phyloP scores from a whole-genome alignment of 78 protist species.

The Dictyostelium capitatum region DNA sequence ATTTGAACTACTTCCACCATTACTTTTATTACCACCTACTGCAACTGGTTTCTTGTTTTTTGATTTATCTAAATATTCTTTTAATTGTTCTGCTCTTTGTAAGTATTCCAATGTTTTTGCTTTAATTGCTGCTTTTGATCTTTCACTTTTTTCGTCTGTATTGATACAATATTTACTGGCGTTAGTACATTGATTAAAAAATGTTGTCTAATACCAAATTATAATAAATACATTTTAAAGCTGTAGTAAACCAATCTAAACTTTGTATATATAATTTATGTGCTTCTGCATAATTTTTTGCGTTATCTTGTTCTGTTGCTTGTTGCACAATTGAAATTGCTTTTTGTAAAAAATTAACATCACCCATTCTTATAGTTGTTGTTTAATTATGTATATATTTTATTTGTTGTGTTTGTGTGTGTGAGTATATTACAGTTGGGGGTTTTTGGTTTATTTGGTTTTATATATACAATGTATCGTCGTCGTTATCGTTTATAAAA shows the following conservation, averaged over 20 bases:
- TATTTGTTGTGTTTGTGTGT: too few relatives aligned
- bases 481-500: too few relatives aligned
- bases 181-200: neutral
- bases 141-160: slow-evolving; percentile 88
- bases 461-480: too few relatives aligned
- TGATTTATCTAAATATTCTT: slow-evolving; percentile 73
- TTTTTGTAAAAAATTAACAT: slow-evolving; percentile 81
- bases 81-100: slow-evolving; percentile 91
- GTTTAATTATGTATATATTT: neutral
- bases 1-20: slow-evolving; percentile 3
- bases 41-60: slow-evolving; percentile 69
- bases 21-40: slow-evolving; percentile 20
- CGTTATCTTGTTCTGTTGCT: slow-evolving; percentile 85
- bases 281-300: slow-evolving; percentile 85
- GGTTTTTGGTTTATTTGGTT: too few relatives aligned
- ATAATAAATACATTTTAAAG: slow-evolving; percentile 73
- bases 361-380: slow-evolving; percentile 57
- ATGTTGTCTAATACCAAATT: neutral
- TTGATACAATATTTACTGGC: neutral
- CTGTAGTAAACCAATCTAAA: slow-evolving; percentile 85
- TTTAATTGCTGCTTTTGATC: slow-evolving; percentile 79
- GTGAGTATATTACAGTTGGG: too few relatives aligned
- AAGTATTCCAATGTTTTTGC: slow-evolving; percentile 86
- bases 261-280: slow-evolving; percentile 78
- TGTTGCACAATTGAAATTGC: slow-evolving; percentile 83